These are phyloP conservation scores for Aleurites moluccanus DNA, from an alignment of 441 rosid species.

Conservation along the genomic window DNA sequence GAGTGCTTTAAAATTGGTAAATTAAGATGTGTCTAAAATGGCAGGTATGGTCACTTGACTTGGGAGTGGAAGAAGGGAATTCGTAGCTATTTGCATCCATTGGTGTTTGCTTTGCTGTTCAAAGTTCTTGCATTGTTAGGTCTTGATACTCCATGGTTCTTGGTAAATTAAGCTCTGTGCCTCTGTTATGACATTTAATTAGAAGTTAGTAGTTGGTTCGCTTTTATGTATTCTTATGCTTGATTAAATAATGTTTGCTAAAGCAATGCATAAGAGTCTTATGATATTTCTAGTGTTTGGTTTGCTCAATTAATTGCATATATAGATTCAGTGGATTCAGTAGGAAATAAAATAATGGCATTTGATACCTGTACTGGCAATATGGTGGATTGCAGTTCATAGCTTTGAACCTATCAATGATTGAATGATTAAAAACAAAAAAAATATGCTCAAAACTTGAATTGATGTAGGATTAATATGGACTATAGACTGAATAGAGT, in stretches of 20 bases:
- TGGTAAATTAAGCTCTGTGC: conserved; percentile 40
- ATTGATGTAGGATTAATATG: background rate
- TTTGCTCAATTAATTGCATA: background rate
- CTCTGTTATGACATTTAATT: background rate
- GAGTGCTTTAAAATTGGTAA: background rate
- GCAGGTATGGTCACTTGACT: conserved; percentile 83
- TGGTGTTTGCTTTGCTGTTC: conserved; percentile 63
- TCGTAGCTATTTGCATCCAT: conserved; percentile 81
- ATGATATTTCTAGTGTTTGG: background rate
- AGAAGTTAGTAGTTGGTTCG: background rate
- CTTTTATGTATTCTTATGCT: background rate
- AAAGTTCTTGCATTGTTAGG: conserved; percentile 59
- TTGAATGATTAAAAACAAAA: background rate
- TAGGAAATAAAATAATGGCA: background rate
- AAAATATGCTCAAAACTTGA: background rate
- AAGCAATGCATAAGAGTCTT: background rate
- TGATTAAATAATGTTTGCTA: background rate
- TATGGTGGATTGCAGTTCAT: background rate
- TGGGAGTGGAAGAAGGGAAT: conserved; percentile 90
- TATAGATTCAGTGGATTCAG: background rate
- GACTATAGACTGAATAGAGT: background rate
- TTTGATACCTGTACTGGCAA: background rate
- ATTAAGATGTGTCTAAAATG: conserved; percentile 19
- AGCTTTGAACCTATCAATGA: background rate
- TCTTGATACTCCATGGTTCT: conserved; percentile 72